These are phyloP conservation scores for Calocybe cyanea DNA, from an alignment of 768 basidiomycete genomes.

Conservation along the genomic window DNA sequence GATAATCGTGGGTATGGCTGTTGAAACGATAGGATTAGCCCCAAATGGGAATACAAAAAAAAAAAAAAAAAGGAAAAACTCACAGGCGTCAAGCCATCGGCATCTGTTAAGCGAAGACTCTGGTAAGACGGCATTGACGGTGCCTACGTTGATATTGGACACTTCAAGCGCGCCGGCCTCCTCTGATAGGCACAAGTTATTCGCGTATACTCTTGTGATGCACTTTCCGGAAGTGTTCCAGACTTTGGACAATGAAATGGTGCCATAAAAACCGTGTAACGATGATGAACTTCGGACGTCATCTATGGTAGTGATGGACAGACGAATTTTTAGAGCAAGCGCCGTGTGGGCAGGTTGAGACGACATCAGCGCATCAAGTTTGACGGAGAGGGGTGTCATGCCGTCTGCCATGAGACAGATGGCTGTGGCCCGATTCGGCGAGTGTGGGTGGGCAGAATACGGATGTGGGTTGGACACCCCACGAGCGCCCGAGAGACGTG, in stretches of 20 bases:
- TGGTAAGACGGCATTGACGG: slow-evolving; percentile 55
- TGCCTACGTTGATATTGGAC: slow-evolving; percentile 43
- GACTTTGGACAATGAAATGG: slow-evolving; percentile 48
- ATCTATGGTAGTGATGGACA: slow-evolving; percentile 53
- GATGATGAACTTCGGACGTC: slow-evolving; percentile 50
- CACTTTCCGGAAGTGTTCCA: slow-evolving; percentile 59
- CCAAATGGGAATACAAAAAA: slow-evolving; percentile 14
- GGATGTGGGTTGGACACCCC: slow-evolving; percentile 7
- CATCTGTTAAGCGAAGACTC: slow-evolving; percentile 65
- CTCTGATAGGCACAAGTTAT: slow-evolving; percentile 45
- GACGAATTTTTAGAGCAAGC: slow-evolving; percentile 50
- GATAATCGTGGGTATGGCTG: slow-evolving; percentile 52
- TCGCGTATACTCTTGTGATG: slow-evolving; percentile 55
- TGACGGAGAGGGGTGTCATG: slow-evolving; percentile 59
- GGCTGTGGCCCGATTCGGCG: slow-evolving; percentile 29
- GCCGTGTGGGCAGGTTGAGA: slow-evolving; percentile 30
- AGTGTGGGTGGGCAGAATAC: slow-evolving; percentile 11
- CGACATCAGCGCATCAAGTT: slow-evolving; percentile 50
- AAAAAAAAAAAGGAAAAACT: slow-evolving; percentile 29
- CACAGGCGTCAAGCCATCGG: slow-evolving; percentile 68
- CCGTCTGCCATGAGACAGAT: slow-evolving; percentile 63
- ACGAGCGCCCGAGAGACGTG: background rate
- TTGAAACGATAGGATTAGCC: slow-evolving; percentile 27
- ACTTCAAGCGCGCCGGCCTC: slow-evolving; percentile 52
- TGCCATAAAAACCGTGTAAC: slow-evolving; percentile 62